Conservation (phyloP, 2,329 filamentous ascomycete species). For the Diaporthe sp. region DNA sequence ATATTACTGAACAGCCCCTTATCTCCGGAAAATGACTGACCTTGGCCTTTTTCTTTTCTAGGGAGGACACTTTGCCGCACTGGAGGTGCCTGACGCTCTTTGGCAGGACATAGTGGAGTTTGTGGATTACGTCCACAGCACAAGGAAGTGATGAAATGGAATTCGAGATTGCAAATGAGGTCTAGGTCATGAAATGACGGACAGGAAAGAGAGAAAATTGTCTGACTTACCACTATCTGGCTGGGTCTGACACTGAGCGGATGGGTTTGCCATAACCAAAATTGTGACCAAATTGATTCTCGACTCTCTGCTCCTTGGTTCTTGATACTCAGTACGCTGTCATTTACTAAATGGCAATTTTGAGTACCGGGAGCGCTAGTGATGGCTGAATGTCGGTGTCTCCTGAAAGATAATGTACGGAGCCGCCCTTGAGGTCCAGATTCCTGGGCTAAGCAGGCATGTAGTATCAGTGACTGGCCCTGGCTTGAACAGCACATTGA, state of each 20-base stretch:
- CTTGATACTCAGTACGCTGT: too few relatives aligned
- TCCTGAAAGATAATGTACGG: neutral
- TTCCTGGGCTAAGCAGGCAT: neutral
- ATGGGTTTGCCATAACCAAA: neutral
- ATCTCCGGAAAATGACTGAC: neutral
- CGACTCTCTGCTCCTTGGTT: neutral
- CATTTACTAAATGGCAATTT: neutral
- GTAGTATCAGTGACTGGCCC: neutral
- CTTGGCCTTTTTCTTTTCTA: neutral
- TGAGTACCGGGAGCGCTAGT: too few relatives aligned
- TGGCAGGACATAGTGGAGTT: slow-evolving; percentile 61
- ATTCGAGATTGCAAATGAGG: neutral
- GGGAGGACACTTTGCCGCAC: slow-evolving; percentile 68
- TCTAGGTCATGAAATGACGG: too few relatives aligned
- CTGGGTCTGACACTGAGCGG: neutral
- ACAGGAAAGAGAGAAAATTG: neutral
- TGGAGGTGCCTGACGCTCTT: slow-evolving; percentile 58
- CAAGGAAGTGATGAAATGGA: neutral
- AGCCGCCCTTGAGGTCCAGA: neutral
- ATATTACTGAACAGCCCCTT: neutral
- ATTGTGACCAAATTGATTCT: neutral
- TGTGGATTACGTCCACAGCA: slow-evolving; percentile 39
- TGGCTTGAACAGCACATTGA: neutral
- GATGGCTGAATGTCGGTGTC: neutral
- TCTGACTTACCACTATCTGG: neutral